These are phyloP conservation scores for Mucor saturninus DNA, from an alignment of 371 early-diverging fungal species.

Conservation along the genomic window DNA sequence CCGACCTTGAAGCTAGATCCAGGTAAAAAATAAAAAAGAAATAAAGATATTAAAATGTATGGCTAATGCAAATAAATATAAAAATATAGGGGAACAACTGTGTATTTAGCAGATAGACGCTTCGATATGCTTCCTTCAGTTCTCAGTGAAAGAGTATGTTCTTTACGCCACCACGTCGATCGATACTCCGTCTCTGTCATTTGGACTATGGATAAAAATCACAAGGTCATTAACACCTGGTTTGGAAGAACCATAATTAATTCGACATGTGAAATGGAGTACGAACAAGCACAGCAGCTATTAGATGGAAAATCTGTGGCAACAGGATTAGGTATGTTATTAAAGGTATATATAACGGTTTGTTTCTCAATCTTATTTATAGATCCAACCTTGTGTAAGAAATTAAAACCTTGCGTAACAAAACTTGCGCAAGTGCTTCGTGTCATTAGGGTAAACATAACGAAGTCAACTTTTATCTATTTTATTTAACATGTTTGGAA, in stretches of 20 bases:
- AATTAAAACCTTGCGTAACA: slow-evolving; percentile 52
- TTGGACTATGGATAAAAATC: slow-evolving; percentile 65
- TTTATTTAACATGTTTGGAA: too few species aligned
- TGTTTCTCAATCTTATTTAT: background rate
- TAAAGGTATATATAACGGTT: background rate
- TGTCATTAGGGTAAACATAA: slow-evolving; percentile 49
- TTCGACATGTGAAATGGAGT: slow-evolving; percentile 82
- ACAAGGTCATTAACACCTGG: slow-evolving; percentile 62
- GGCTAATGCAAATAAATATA: background rate
- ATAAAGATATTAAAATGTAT: too few species aligned
- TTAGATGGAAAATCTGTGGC: slow-evolving; percentile 67
- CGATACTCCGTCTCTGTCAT: slow-evolving; percentile 85
- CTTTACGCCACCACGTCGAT: slow-evolving; percentile 79
- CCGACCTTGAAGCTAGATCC: slow-evolving; percentile 88
- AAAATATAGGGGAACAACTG: slow-evolving; percentile 82
- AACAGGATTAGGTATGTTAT: slow-evolving; percentile 44
- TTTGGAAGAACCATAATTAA: slow-evolving; percentile 87
- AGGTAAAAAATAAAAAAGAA: slow-evolving; percentile 32
- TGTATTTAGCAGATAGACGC: slow-evolving; percentile 90
- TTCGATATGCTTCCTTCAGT: slow-evolving; percentile 98
- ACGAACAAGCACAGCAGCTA: slow-evolving; percentile 92
- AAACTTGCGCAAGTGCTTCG: slow-evolving; percentile 64
- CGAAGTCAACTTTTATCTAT: background rate
- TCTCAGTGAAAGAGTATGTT: slow-evolving; percentile 89
- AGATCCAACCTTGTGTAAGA: slow-evolving; percentile 51